A percentile compares a stretch with the other conserved stretches of the same genome.
Evolutionary conservation across 768 basidiomycete species (phyloP).

Genomic region (Pisolithus tinctorius): DNA sequence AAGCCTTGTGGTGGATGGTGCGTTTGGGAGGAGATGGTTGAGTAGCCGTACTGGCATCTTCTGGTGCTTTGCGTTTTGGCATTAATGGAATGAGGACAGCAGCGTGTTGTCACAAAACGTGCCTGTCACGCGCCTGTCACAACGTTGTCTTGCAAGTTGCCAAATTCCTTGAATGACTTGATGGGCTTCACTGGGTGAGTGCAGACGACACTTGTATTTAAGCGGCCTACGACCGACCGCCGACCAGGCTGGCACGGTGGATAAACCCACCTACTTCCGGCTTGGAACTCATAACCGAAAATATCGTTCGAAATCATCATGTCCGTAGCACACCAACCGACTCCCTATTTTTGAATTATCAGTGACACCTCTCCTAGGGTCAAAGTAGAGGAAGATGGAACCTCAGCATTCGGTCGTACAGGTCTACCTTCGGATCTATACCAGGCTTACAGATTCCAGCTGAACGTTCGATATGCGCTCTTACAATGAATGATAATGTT

Average conservation of each 20-base stretch:
- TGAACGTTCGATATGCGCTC: slow-evolving; percentile 67
- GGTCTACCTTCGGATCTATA: slow-evolving; percentile 60
- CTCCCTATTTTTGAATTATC: slow-evolving; percentile 8
- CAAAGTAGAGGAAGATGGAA: slow-evolving; percentile 58
- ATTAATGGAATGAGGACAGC: not conserved
- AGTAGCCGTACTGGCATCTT: slow-evolving; percentile 5
- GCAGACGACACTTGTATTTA: not conserved
- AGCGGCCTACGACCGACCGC: slow-evolving; percentile 2
- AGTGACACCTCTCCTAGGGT: slow-evolving; percentile 38
- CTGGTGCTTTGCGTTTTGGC: slow-evolving; percentile 39
- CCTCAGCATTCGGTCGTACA: slow-evolving; percentile 64
- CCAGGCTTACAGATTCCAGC: slow-evolving; percentile 42
- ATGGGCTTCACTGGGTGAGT: slow-evolving; percentile 64
- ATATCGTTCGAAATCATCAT: slow-evolving; percentile 66
- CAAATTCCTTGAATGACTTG: not conserved
- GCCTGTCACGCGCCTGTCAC: slow-evolving; percentile 18
- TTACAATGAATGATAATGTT: slow-evolving; percentile 76
- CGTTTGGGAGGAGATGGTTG: slow-evolving; percentile 29
- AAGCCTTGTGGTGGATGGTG: slow-evolving; percentile 18
- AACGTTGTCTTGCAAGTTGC: slow-evolving; percentile 3
- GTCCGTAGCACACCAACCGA: slow-evolving; percentile 28
- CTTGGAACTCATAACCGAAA: slow-evolving; percentile 59
- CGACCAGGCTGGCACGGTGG: slow-evolving; percentile 66
- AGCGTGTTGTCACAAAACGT: not conserved
- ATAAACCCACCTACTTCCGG: slow-evolving; percentile 74